Conservation (phyloP, 2,329 filamentous ascomycete species). For the Colletotrichum echinochloae region DNA sequence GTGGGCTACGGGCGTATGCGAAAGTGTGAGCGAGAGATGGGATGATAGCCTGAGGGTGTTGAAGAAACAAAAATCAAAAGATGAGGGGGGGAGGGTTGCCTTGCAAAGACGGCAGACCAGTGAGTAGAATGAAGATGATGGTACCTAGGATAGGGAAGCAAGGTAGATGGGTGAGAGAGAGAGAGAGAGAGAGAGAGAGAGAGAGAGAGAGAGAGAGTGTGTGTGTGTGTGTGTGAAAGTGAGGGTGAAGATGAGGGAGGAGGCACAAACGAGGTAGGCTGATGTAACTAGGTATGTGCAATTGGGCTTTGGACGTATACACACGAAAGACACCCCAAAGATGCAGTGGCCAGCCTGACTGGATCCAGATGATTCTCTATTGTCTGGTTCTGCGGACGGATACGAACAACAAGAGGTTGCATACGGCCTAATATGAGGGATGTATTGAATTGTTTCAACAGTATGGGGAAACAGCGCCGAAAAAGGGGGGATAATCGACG, state of each 20-base stretch:
- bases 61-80: background rate
- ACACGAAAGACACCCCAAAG: constrained; percentile 2
- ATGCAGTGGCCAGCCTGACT: background rate
- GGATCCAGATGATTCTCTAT: constrained; percentile 25
- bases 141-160: background rate
- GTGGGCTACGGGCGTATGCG: constrained; percentile 15
- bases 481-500: background rate
- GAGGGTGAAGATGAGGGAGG: background rate
- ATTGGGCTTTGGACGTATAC: constrained; percentile 3
- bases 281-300: constrained; percentile 30
- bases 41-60: constrained; percentile 8
- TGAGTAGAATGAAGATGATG: background rate
- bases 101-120: background rate
- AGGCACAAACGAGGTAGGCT: constrained; percentile 23
- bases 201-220: background rate
- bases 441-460: background rate
- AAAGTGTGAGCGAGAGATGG: constrained; percentile 7
- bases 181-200: background rate
- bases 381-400: constrained; percentile 7
- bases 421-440: constrained; percentile 9
- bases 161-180: background rate
- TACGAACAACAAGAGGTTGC: constrained; percentile 11
- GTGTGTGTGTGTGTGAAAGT: background rate
- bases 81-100: background rate
- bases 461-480: background rate